Evolutionary conservation across 805 yeast species (phyloP).

Genomic region (Cyberlindnera xishuangbannaensis): DNA sequence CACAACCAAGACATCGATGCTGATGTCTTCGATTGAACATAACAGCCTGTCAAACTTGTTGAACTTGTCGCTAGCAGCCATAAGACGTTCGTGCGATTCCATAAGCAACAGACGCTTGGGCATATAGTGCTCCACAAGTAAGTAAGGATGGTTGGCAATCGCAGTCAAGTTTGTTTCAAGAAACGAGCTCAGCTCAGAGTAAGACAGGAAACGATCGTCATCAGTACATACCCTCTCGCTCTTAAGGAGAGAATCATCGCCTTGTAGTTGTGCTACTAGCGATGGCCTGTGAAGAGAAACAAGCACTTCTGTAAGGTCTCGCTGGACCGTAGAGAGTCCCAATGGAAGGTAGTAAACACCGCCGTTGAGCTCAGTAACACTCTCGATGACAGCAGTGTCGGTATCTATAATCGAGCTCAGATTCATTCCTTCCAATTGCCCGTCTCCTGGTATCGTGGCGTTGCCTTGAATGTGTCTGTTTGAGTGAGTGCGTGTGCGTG

Average conservation of each 20-base stretch:
- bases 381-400: constrained; percentile 2
- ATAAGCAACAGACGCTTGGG: constrained; percentile 62
- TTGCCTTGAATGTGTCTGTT: constrained; percentile 17
- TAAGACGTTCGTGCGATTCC: constrained; percentile 55
- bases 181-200: neutral
- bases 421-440: too few relatives aligned
- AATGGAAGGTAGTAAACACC: constrained; percentile 32
- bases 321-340: constrained; percentile 38
- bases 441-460: neutral
- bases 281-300: constrained; percentile 37
- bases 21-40: constrained; percentile 12
- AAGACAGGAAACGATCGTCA: too few relatives aligned
- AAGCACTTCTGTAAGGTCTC: constrained; percentile 37
- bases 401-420: constrained; percentile 11
- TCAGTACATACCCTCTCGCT: too few relatives aligned
- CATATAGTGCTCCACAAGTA: constrained; percentile 71
- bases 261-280: constrained; percentile 19
- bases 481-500: too few relatives aligned
- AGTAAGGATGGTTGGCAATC: constrained; percentile 53
- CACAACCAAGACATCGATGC: constrained; percentile 37
- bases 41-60: constrained; percentile 43
- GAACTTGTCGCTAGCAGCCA: constrained; percentile 55
- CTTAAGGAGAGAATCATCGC: constrained; percentile 2
- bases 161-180: neutral
- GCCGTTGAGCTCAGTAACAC: neutral